Evolutionary conservation across 495 filamentous ascomycete genomes (phyloP).

Genomic region (Hamigera avellanea): DNA sequence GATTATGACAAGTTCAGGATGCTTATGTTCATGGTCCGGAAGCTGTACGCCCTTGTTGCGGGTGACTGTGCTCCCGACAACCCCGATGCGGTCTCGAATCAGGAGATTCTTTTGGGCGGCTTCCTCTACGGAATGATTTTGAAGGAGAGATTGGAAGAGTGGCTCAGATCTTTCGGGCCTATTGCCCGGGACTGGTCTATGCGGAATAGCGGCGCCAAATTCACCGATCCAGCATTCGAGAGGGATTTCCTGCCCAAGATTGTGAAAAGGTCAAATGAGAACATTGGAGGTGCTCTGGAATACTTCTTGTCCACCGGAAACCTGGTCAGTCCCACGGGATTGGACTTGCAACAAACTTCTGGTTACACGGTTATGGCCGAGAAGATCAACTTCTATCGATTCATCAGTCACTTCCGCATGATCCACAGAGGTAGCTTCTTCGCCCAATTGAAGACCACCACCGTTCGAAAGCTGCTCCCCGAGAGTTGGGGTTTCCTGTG

Average conservation of each 20-base stretch:
- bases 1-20: constrained; percentile 88
- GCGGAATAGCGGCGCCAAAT: constrained; percentile 47
- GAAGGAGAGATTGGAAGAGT: constrained; percentile 88
- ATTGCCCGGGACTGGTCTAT: constrained; percentile 58
- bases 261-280: constrained; percentile 71
- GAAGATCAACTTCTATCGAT: constrained; percentile 98
- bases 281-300: constrained; percentile 72
- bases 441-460: constrained; percentile 92
- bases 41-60: constrained; percentile 83
- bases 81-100: constrained; percentile 88
- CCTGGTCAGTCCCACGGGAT: constrained; percentile 74
- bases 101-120: constrained; percentile 85
- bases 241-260: constrained; percentile 71
- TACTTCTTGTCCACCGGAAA: constrained; percentile 98
- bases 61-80: constrained; percentile 91
- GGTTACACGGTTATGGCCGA: constrained; percentile 95
- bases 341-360: constrained; percentile 88
- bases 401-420: constrained; percentile 99
- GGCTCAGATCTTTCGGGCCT: constrained; percentile 54
- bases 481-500: constrained; percentile 98
- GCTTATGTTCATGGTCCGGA: constrained; percentile 91
- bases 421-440: constrained; percentile 98
- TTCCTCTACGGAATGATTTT: constrained; percentile 91
- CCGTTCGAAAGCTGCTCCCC: constrained; percentile 86
- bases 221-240: constrained; percentile 58